Evolutionary conservation across 2,329 filamentous ascomycete species (phyloP), one percentile per base, ranked within the genome.

Genomic region (Ophiostoma fasciatum): DNA sequence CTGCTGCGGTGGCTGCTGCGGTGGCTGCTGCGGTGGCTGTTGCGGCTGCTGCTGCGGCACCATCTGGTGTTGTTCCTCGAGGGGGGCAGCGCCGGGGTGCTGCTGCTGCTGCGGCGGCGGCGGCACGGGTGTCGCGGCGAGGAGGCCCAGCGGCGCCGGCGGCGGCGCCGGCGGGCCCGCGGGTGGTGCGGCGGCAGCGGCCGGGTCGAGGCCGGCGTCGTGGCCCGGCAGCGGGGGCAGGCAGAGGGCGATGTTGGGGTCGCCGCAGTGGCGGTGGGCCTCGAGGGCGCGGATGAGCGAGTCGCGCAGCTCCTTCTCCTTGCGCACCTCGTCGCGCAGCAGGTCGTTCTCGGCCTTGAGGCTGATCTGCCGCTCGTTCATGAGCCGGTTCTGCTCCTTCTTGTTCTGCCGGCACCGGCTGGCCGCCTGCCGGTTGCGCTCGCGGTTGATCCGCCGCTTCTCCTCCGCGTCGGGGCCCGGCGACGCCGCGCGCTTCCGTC

Each of bases 381-480:
- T 48, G n/a, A 63, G 59, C 11, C 54, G 54, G 17, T 66, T 60
- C 59, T 63, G 69, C 45, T 61, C 55, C 53, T 71, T 73, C 48
- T 70, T 71, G 54, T 81, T 82, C 48, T 78, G 69, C 4, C 79
- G 70, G 49, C 78, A 84, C 50, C 82, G 83, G 51, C 74, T 78
- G 2, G 80, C 79, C 0, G 80, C 79, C 3, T 79, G 59, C 9
- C 79, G 66, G 51, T 85, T 85, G 41, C 78, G 70, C 53, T 81
- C 74, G 0, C 82, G 62, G 46, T 74, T 76, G 42, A 65, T 66
- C 42, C 60, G 63, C 20, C 71, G 61, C 46, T 68, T 72, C 7
- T 50, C 50, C 1, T 56, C 52, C 9, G 63, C 58, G 4, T 46
- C 50, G 1, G 42, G 18, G 2, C 11, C 18, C 11, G 17, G 18